Percentiles rank a stretch among this genome's conserved stretches.
Evolutionary conservation across 228 moss, liverwort and hornwort species (phyloP).

Genomic region (Sphagnum magellanicum): DNA sequence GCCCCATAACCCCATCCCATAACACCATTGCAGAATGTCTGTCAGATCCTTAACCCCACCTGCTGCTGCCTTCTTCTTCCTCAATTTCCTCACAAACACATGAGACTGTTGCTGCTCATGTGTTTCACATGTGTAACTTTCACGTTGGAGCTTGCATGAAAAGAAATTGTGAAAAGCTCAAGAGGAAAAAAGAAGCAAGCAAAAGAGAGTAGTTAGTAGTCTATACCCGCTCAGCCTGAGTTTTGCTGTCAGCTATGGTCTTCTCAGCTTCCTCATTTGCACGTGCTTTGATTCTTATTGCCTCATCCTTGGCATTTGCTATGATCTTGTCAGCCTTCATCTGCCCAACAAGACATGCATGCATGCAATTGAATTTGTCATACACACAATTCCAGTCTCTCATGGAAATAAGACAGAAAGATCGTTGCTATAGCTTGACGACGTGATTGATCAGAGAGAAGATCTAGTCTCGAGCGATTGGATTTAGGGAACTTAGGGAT

Average conservation of each 20-base stretch:
- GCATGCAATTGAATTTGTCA: no score
- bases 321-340: slow-evolving; percentile 39
- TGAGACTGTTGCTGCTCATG: no score
- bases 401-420: no score
- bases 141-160: no score
- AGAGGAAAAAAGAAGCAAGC: background rate
- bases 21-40: background rate
- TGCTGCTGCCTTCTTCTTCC: no score
- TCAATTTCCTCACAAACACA: no score
- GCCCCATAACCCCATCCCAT: background rate
- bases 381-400: no score
- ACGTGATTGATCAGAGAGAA: background rate
- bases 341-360: slow-evolving; percentile 11
- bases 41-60: background rate
- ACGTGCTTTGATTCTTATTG: slow-evolving; percentile 27
- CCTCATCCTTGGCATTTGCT: slow-evolving; percentile 41
- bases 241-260: slow-evolving; percentile 26
- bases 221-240: slow-evolving; percentile 42
- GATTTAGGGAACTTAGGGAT: background rate
- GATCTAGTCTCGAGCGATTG: background rate
- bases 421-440: no score
- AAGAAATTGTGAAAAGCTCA: no score
- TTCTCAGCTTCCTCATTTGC: slow-evolving; percentile 46
- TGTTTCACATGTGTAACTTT: no score
- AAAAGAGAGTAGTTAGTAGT: background rate